Evolutionary conservation across 2,329 filamentous ascomycete genomes (phyloP), one percentile per base, ranked within the genome.

Genomic region (Colletotrichum sojae): DNA sequence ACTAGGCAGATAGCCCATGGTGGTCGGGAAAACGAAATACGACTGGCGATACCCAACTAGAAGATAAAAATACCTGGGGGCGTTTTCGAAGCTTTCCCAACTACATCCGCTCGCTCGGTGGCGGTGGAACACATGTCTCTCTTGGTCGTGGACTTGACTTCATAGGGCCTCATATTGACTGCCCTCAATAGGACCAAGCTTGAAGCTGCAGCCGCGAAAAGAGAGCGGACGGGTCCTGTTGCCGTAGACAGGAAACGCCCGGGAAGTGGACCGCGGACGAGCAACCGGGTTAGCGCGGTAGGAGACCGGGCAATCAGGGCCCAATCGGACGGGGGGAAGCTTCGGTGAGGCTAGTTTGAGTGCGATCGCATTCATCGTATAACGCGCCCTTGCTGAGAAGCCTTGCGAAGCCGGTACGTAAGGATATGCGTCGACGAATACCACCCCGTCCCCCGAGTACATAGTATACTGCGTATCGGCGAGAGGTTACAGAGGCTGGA

Each of bases 21-120:
- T 52, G 55, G 57, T 40, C 20, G 53, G 15, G 54, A 39, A 70
- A 48, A 55, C 69, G 69, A 70, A 56, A 70, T 71, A 70, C 69
- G 61, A 71, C 43, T 20, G 25, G 18, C 53, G 15, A 20, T 22
- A 52, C 22, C 59, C 6, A 31, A 31, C 22, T 58, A 40, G n/a
- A 16, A 55, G 36, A 56, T 27, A 64, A 64, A 51, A 51, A 58
- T 58, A 49, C 61, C 20, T 18, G 12, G 52, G 36, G 54, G 61
- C 54, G 43, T 57, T 27, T 36, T 49, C 12, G 36, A 39, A 54
- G 49, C 36, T 58, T 64, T n/a, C 13, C 61, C 53, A 49, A 15
- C 46, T 64, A 39, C 40, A 40, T 25, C 53, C 61, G 52, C 51
- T 31, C 61, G 52, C 51, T 31, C 12, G 13, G 25, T 31, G 22